These are phyloP conservation scores for Plasmodium cynomolgi DNA, from an alignment of 169 alveolate genomes.

Conservation along the genomic window DNA sequence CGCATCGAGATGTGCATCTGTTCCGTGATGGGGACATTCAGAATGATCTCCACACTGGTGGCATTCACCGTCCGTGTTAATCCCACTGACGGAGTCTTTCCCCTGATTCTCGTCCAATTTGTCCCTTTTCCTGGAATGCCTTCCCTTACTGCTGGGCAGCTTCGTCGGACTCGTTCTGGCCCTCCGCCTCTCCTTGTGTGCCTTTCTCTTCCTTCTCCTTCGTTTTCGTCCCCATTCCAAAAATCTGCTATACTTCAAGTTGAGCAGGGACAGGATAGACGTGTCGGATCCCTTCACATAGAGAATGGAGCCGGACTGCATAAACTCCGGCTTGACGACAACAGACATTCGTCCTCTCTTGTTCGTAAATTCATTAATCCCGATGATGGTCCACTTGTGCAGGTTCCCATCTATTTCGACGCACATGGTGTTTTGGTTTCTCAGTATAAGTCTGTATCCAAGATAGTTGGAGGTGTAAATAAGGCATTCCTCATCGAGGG, in stretches of 20 bases:
- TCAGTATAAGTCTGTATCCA: constrained; percentile 63
- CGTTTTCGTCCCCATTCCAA: constrained; percentile 11
- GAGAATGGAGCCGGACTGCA: constrained; percentile 55
- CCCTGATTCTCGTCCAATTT: not conserved
- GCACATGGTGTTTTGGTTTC: constrained; percentile 73
- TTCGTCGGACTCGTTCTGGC: not conserved
- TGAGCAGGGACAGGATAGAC: constrained; percentile 50
- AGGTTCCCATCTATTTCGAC: constrained; percentile 62
- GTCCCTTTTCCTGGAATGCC: not conserved
- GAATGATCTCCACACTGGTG: constrained; percentile 22
- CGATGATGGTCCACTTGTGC: constrained; percentile 71
- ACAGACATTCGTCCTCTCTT: constrained; percentile 73
- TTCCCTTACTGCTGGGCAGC: not conserved
- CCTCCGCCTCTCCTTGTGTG: not conserved
- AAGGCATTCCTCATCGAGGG: constrained; percentile 72
- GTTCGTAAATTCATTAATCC: constrained; percentile 73
- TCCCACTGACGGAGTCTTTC: not conserved
- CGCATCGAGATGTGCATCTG: constrained; percentile 30
- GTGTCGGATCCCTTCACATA: constrained; percentile 75
- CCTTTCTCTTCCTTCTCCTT: constrained; percentile 12
- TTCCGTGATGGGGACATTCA: constrained; percentile 14
- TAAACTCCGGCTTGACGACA: constrained; percentile 70
- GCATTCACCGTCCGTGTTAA: not conserved
- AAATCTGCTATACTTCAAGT: constrained; percentile 64
- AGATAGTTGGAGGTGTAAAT: constrained; percentile 62